phyloP scores from a whole-genome alignment of 2,329 filamentous ascomycete species.

The Talaromyces sp. region DNA sequence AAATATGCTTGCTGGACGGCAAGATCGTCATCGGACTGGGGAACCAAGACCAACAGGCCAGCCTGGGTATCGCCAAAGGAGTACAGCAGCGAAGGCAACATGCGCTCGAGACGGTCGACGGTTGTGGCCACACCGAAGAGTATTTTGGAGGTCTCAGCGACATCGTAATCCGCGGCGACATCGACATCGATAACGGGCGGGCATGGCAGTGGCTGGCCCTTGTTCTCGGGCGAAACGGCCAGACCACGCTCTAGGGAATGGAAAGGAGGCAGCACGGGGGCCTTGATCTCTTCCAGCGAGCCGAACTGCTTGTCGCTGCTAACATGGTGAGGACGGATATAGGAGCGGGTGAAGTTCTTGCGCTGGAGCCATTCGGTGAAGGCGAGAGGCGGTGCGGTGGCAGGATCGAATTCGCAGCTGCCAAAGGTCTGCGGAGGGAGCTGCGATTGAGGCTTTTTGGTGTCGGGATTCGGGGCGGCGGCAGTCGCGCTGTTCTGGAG shows the following conservation, averaged over 20 bases:
- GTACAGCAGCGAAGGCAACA: constrained; percentile 38
- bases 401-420: constrained; percentile 30
- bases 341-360: constrained; percentile 41
- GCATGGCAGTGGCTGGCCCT: constrained; percentile 28
- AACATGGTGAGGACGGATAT: constrained; percentile 35
- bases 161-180: constrained; percentile 33
- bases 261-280: constrained; percentile 34
- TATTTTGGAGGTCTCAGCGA: constrained; percentile 37
- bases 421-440: constrained; percentile 18
- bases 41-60: constrained; percentile 36
- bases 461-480: neutral
- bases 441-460: constrained; percentile 17
- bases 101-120: constrained; percentile 36
- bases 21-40: constrained; percentile 35
- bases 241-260: constrained; percentile 35
- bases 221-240: constrained; percentile 29
- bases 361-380: constrained; percentile 38
- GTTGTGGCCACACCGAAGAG: constrained; percentile 40
- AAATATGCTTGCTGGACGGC: constrained; percentile 36
- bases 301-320: constrained; percentile 32
- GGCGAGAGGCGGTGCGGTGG: constrained; percentile 28
- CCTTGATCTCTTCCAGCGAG: constrained; percentile 33
- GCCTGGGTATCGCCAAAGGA: constrained; percentile 39
- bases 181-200: constrained; percentile 36
- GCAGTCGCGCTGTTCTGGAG: constrained; percentile 13